Percentiles rank a stretch among this genome's conserved stretches.
Evolutionary conservation across 805 yeast species (phyloP).

Genomic region (Saccharomycodes ludwigii): DNA sequence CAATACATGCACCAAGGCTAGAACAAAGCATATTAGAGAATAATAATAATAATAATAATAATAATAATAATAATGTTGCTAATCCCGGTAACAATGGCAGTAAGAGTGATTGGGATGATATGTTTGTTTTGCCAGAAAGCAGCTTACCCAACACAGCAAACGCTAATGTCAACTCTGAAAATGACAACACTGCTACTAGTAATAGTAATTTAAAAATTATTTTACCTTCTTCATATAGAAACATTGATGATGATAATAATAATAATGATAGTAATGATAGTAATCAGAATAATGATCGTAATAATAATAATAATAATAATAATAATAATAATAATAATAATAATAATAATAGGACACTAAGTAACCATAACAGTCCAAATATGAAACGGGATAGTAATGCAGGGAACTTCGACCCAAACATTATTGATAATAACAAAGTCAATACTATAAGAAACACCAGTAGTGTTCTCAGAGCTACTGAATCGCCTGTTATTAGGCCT

Average conservation of each 20-base stretch:
- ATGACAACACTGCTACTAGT: not conserved
- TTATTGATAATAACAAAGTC: not conserved
- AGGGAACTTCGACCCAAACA: not conserved
- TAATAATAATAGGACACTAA: too few species aligned
- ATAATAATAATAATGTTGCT: not conserved
- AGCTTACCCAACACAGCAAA: not conserved
- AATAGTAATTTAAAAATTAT: not conserved
- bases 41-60: conserved; percentile 1
- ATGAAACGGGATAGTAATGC: too few species aligned
- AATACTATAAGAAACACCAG: not conserved
- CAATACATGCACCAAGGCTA: conserved; percentile 5
- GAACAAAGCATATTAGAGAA: too few species aligned
- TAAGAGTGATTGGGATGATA: conserved; percentile 8
- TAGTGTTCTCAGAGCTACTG: conserved; percentile 4
- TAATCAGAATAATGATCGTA: not conserved
- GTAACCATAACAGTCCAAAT: too few species aligned
- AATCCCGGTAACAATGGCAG: conserved; percentile 3
- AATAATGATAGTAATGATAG: not conserved
- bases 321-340: not conserved
- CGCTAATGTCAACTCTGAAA: too few species aligned
- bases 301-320: not conserved
- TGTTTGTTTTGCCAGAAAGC: conserved; percentile 1
- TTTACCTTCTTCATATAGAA: conserved; percentile 1
- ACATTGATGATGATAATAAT: too few species aligned
- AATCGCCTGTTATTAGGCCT: conserved; percentile 6